A percentile compares a stretch with the other conserved stretches of the same genome.
phyloP scores from a whole-genome alignment of 768 basidiomycete species.

The Hericium erinaceus region DNA sequence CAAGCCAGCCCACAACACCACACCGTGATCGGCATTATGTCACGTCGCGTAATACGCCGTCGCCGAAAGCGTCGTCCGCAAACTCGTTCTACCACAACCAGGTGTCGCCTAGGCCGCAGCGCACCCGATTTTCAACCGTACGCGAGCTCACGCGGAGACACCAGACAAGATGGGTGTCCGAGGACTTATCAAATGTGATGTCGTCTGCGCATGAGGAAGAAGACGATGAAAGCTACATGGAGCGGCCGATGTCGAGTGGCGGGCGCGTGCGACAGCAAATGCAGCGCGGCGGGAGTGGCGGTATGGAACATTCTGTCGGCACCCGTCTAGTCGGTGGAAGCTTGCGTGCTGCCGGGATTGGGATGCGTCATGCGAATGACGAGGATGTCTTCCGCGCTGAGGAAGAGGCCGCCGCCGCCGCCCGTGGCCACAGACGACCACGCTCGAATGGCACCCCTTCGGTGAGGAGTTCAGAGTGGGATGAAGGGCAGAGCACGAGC shows the following conservation, averaged over 20 bases:
- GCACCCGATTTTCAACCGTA: constrained; percentile 35
- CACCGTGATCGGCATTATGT: constrained; percentile 13
- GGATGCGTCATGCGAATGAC: constrained; percentile 23
- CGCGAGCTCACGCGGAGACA: constrained; percentile 40
- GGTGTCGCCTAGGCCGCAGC: constrained; percentile 21
- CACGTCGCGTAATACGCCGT: constrained; percentile 6
- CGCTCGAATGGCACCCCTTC: background rate
- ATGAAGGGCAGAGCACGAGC: background rate
- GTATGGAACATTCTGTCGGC: constrained; percentile 58
- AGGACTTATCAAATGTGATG: constrained; percentile 27
- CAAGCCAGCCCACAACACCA: constrained; percentile 12
- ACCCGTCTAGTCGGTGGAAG: constrained; percentile 60
- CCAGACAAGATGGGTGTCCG: constrained; percentile 46
- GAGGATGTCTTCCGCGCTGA: constrained; percentile 27
- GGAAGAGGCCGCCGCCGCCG: background rate
- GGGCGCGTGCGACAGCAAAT: constrained; percentile 38
- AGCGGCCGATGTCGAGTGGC: constrained; percentile 10
- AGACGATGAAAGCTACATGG: constrained; percentile 14
- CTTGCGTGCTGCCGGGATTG: constrained; percentile 61
- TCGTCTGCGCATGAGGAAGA: constrained; percentile 17
- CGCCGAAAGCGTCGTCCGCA: constrained; percentile 13
- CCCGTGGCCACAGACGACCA: background rate
- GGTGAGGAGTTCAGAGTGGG: background rate
- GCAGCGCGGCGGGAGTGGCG: constrained; percentile 60
- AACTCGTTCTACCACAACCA: constrained; percentile 6